Conservation (phyloP, 176 grass and related monocot genomes). For the Hyparrhenia diplandra region DNA sequence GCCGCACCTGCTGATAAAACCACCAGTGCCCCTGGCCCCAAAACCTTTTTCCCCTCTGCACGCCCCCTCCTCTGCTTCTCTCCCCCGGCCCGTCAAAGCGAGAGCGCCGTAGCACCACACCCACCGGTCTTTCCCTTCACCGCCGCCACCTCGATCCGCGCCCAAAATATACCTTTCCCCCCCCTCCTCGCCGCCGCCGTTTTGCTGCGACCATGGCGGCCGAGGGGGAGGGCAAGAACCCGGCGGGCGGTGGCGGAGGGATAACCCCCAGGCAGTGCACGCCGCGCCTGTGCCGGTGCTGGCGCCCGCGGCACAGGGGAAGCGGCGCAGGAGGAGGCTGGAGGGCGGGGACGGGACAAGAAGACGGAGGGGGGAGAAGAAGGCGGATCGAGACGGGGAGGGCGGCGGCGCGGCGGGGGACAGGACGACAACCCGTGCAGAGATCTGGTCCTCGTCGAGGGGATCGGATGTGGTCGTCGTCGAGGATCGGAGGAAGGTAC, state of each 20-base stretch:
- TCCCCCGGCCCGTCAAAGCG: constrained; percentile 28
- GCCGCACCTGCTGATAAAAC: constrained; percentile 27
- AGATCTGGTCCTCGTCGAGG: constrained; percentile 25
- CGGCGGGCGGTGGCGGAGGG: neutral
- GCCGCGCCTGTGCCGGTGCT: too few relatives aligned
- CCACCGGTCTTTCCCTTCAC: too few relatives aligned
- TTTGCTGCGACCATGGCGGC: constrained; percentile 39
- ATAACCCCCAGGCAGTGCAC: too few relatives aligned
- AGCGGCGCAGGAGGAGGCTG: constrained; percentile 7
- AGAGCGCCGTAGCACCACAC: constrained; percentile 41
- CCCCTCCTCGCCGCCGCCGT: neutral
- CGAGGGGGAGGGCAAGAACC: constrained; percentile 44
- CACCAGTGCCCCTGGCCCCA: neutral
- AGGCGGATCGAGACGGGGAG: neutral
- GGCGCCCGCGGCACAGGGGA: too few relatives aligned
- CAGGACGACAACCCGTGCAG: constrained; percentile 13
- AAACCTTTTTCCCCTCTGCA: neutral
- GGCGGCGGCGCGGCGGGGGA: neutral
- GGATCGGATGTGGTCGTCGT: constrained; percentile 24
- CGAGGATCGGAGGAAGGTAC: constrained; percentile 32
- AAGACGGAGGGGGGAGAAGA: neutral
- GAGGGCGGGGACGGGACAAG: neutral
- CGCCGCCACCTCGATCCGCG: constrained; percentile 36
- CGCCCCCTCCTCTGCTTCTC: too few relatives aligned
- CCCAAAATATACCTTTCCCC: constrained; percentile 14